phyloP scores from a whole-genome alignment of 257 asterid genomes.

The Handroanthus guayacan region DNA sequence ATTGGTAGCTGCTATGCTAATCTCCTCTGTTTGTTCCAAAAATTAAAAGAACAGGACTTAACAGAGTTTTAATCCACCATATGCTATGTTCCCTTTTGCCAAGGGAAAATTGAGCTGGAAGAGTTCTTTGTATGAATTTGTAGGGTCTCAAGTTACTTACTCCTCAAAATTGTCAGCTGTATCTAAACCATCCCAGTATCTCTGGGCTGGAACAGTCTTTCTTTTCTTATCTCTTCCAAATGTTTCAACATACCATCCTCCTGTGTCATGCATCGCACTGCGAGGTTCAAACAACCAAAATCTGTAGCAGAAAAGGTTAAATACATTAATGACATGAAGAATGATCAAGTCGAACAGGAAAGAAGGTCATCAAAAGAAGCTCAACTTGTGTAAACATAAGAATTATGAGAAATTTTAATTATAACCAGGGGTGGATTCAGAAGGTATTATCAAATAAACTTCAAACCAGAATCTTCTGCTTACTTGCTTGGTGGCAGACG shows the following conservation, averaged over 20 bases:
- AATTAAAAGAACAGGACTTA: constrained; percentile 5
- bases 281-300: constrained; percentile 99
- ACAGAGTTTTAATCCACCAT: constrained; percentile 4
- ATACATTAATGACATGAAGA: constrained; percentile 37
- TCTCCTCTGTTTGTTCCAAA: constrained; percentile 1
- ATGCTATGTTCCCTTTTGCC: constrained; percentile 19
- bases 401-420: neutral
- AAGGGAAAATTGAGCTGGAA: constrained; percentile 26
- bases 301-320: constrained; percentile 51
- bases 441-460: constrained; percentile 26
- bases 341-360: constrained; percentile 14
- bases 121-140: constrained; percentile 14
- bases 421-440: constrained; percentile 13
- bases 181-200: constrained; percentile 78
- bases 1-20: too few relatives aligned
- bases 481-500: constrained; percentile 95
- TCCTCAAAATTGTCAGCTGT: constrained; percentile 55
- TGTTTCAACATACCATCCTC: constrained; percentile 98
- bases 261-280: constrained; percentile 85
- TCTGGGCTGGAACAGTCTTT: constrained; percentile 61
- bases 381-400: constrained; percentile 2
- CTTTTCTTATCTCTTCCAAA: constrained; percentile 83
- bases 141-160: constrained; percentile 59
- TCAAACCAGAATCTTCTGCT: constrained; percentile 35
- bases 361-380: constrained; percentile 21